Conservation (phyloP, 2,329 filamentous ascomycete species). For the Dactylellina haptotyla region DNA sequence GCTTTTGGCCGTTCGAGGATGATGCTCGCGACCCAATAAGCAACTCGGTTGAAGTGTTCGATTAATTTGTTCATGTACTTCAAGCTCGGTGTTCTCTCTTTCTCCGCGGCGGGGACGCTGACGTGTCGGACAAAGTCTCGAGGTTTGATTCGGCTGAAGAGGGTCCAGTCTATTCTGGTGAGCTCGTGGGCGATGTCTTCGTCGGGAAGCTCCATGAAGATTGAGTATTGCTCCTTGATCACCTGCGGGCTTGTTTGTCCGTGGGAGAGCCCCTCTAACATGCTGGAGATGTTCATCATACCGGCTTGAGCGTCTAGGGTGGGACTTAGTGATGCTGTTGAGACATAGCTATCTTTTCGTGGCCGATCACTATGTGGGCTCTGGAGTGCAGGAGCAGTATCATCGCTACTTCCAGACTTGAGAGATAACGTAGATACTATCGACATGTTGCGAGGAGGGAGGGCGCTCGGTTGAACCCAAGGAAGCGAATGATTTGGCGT, state of each 20-base stretch:
- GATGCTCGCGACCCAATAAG: constrained; percentile 83
- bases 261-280: constrained; percentile 30
- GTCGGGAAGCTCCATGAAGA: constrained; percentile 85
- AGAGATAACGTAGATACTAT: constrained; percentile 33
- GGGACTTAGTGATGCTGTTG: constrained; percentile 36
- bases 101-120: constrained; percentile 75
- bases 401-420: constrained; percentile 38
- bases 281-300: constrained; percentile 42
- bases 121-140: constrained; percentile 93
- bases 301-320: constrained; percentile 39
- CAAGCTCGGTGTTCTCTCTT: constrained; percentile 79
- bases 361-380: constrained; percentile 26
- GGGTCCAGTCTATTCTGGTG: constrained; percentile 96
- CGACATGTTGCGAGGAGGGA: constrained; percentile 37
- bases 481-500: constrained; percentile 12
- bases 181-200: constrained; percentile 89
- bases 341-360: constrained; percentile 46
- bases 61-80: constrained; percentile 95
- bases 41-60: constrained; percentile 86
- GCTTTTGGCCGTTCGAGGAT: constrained; percentile 91
- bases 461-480: constrained; percentile 2
- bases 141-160: constrained; percentile 94
- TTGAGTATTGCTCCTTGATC: constrained; percentile 84
- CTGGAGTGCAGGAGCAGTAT: constrained; percentile 12
- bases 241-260: constrained; percentile 29